Evolutionary conservation across 176 grass and related monocot genomes (phyloP).

Genomic region (Juncus effusus): DNA sequence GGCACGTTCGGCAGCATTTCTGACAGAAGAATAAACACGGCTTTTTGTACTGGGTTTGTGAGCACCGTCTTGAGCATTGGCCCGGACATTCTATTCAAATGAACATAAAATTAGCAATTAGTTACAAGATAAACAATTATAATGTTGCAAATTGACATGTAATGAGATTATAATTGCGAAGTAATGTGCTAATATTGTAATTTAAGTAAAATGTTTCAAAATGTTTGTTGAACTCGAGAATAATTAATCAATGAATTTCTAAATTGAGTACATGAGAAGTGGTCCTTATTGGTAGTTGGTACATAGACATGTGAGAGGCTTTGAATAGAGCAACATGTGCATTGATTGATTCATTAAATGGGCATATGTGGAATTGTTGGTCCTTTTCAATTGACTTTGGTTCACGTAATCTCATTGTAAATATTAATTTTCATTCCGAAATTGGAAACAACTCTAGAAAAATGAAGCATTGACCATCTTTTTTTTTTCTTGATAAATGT

Average conservation of each 20-base stretch:
- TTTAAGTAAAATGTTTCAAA: too few species aligned
- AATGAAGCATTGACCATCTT: not conserved
- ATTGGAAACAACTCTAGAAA: not conserved
- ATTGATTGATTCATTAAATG: constrained; percentile 1
- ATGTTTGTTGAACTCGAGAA: too few species aligned
- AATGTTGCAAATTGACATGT: too few species aligned
- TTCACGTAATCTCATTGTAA: not conserved
- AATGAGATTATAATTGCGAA: too few species aligned
- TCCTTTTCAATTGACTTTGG: not conserved
- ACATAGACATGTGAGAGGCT: constrained; percentile 1
- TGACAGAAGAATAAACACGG: constrained; percentile 44
- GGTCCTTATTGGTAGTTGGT: not conserved
- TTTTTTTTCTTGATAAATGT: not conserved
- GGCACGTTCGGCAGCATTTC: constrained; percentile 38
- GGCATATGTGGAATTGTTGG: too few species aligned
- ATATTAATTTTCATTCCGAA: constrained; percentile 11
- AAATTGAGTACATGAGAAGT: too few species aligned
- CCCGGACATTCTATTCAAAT: constrained; percentile 37
- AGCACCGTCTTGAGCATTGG: constrained; percentile 30
- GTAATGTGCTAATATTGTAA: too few species aligned
- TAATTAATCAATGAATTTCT: too few species aligned
- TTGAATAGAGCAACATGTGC: constrained; percentile 1
- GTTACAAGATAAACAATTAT: too few species aligned
- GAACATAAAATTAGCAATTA: too few species aligned
- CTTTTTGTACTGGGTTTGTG: constrained; percentile 40